Percentiles rank a stretch among this genome's conserved stretches.
phyloP scores from a whole-genome alignment of 2,329 filamentous ascomycete species.

The Akanthomyces lecanii region DNA sequence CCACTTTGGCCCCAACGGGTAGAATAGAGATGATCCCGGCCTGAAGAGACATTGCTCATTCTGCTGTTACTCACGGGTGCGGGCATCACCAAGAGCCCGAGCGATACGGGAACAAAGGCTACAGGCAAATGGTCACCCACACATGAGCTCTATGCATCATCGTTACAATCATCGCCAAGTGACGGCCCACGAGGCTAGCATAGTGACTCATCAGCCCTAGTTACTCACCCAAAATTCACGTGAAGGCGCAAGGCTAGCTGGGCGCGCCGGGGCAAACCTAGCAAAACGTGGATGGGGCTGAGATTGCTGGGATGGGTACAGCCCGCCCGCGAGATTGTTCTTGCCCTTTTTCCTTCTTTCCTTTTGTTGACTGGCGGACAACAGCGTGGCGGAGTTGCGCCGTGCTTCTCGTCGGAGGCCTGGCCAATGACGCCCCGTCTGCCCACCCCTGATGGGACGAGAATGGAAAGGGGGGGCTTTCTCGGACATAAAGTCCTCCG shows the following conservation, averaged over 20 bases:
- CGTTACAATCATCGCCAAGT: neutral
- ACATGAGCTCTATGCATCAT: too few species aligned
- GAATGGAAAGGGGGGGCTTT: neutral
- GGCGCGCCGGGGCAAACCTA: neutral
- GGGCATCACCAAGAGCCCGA: neutral
- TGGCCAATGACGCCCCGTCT: conserved; percentile 3
- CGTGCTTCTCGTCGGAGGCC: neutral
- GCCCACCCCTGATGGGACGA: neutral
- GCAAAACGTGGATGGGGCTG: neutral
- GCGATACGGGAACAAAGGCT: too few species aligned
- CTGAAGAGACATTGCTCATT: too few species aligned
- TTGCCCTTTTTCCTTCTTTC: neutral
- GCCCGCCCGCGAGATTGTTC: neutral
- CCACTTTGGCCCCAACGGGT: too few species aligned
- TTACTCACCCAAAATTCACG: neutral
- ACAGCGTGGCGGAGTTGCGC: neutral
- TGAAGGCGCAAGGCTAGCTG: neutral
- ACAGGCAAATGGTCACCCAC: too few species aligned
- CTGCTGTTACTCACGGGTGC: neutral
- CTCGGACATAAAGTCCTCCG: too few species aligned
- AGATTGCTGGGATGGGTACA: neutral
- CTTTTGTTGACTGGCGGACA: neutral
- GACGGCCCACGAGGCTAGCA: neutral
- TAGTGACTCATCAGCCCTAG: neutral
- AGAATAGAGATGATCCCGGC: too few species aligned